These are phyloP conservation scores for Colletotrichum lentis DNA, from an alignment of 2,329 filamentous ascomycete genomes.

Conservation along the genomic window DNA sequence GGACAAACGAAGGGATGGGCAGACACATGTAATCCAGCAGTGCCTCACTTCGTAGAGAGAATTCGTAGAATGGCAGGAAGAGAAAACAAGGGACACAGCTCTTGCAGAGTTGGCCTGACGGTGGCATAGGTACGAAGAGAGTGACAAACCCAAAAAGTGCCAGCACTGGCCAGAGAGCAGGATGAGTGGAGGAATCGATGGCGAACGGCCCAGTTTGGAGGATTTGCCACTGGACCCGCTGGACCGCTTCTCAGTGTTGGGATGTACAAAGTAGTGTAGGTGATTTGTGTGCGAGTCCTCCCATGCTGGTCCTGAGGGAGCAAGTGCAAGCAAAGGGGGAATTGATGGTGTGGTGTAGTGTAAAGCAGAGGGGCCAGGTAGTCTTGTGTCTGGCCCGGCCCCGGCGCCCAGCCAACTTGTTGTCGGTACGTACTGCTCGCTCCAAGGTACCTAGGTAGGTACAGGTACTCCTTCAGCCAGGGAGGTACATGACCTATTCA, in stretches of 20 bases:
- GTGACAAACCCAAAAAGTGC: neutral
- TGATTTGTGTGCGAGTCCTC: neutral
- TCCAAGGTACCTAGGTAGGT: neutral
- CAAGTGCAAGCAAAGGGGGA: neutral
- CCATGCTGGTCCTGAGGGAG: neutral
- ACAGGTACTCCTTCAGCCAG: too few relatives aligned
- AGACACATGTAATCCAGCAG: neutral
- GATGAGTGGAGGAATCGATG: slow-evolving; percentile 16
- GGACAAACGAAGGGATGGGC: neutral
- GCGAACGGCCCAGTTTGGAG: slow-evolving; percentile 17
- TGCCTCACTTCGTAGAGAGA: neutral
- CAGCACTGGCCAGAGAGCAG: neutral
- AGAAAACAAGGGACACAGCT: too few relatives aligned
- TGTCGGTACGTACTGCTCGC: slow-evolving; percentile 19
- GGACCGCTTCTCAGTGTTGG: slow-evolving; percentile 16
- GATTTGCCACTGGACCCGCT: slow-evolving; percentile 34
- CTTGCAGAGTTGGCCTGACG: neutral
- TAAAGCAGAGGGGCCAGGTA: neutral
- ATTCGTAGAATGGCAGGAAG: neutral
- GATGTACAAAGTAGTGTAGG: neutral
- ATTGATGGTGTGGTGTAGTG: too few relatives aligned
- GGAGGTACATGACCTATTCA: neutral
- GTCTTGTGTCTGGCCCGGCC: slow-evolving; percentile 15
- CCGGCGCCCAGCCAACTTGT: slow-evolving; percentile 29
- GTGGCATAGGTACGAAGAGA: neutral